These are phyloP conservation scores for Fusarium mangiferae DNA, from an alignment of 2,329 filamentous ascomycete species.

Conservation along the genomic window DNA sequence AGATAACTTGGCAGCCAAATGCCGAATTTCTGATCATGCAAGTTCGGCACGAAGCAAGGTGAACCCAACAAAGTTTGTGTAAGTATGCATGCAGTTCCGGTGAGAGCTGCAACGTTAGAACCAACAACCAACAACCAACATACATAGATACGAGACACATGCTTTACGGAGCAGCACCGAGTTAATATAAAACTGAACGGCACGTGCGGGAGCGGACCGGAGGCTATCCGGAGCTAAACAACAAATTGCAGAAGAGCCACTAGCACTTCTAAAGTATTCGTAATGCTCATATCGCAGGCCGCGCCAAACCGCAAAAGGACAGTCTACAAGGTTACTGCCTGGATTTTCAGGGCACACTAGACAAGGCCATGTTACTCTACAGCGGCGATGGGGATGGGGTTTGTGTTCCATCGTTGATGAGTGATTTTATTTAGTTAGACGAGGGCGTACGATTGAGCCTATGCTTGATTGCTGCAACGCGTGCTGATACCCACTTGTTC, in stretches of 20 bases:
- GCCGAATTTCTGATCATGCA: not conserved
- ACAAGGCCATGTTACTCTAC: not conserved
- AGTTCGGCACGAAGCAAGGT: not conserved
- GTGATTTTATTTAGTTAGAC: constrained; percentile 1
- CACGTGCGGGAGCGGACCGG: not conserved
- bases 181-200: not conserved
- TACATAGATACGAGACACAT: not conserved
- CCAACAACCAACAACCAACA: not conserved
- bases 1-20: not conserved
- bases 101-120: not conserved
- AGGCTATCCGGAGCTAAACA: not conserved
- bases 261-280: not conserved
- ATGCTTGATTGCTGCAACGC: not conserved
- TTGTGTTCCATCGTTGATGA: not conserved
- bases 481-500: not conserved
- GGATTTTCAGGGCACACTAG: not conserved
- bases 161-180: not conserved
- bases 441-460: not conserved
- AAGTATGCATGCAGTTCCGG: not conserved
- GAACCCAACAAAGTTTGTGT: not conserved
- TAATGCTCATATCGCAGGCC: not conserved
- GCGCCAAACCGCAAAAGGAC: not conserved
- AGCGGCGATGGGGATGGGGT: not conserved
- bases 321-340: not conserved
- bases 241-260: not conserved